Evolutionary conservation across 1,139 yeast genomes (phyloP).

Genomic region (Lodderomyces theae): DNA sequence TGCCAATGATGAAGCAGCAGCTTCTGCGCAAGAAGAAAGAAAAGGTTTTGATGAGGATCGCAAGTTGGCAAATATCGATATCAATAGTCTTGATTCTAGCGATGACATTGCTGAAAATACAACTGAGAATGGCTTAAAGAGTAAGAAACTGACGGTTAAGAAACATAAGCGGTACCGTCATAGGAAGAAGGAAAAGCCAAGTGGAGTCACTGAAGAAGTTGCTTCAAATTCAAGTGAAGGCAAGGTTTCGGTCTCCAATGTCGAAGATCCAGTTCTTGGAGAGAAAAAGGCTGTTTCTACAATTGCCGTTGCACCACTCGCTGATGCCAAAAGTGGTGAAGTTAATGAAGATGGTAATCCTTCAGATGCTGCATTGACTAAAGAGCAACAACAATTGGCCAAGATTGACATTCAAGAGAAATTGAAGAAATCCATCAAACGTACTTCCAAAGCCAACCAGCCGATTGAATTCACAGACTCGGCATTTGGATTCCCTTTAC

Average conservation of each 20-base stretch:
- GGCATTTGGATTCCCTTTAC: constrained; percentile 82
- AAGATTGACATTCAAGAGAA: constrained; percentile 48
- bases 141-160: constrained; percentile 1
- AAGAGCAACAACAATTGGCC: constrained; percentile 4
- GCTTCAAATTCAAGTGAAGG: neutral
- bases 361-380: neutral
- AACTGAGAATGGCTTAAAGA: neutral
- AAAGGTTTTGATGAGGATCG: neutral
- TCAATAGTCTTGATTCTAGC: neutral
- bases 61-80: neutral
- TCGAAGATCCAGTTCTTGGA: constrained; percentile 7
- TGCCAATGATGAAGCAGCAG: no score
- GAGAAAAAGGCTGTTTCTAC: constrained; percentile 4
- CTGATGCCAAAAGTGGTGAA: no score
- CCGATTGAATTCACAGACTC: constrained; percentile 78
- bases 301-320: no score
- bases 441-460: constrained; percentile 55
- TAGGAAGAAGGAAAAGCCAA: constrained; percentile 3
- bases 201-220: constrained; percentile 1
- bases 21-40: neutral
- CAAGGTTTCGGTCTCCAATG: neutral
- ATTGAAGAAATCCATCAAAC: constrained; percentile 41
- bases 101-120: neutral
- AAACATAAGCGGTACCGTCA: constrained; percentile 9
- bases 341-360: constrained; percentile 24